Evolutionary conservation across 768 basidiomycete species (phyloP), one percentile per base, ranked within the genome.

Genomic region (Trametes punicea): DNA sequence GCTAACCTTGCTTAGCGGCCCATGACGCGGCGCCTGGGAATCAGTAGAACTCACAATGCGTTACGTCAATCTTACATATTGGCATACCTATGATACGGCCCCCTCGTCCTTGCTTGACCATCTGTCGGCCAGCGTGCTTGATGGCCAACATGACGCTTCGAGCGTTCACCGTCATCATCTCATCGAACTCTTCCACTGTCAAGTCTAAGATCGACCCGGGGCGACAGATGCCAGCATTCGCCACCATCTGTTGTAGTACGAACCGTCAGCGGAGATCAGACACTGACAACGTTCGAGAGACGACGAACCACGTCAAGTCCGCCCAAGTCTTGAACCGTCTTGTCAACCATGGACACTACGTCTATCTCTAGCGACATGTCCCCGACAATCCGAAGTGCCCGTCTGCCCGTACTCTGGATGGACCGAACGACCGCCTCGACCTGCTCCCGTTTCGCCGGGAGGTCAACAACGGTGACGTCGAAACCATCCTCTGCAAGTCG

Each of bases 301-400:
- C 2, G 26, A 61, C 79, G 52, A 46, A 81, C 81, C 15, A 79
- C 76, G 58, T 81, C 77, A 10, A 83, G 55, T 1, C 73, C 62
- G 1, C 79, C 81, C 5, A 81, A 65, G 2, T 60, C 57, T 1
- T 66, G 41, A 0, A 65, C 62, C 4, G 64, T 61, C 2, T 42
- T 41, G 1, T 67, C 65, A 2, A 83, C 64, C 71, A 82, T 70
- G 5, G 16, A 52, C 40, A 73, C 65, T 2, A 82, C 78, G 6
- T 78, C 71, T 0, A 51, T 59, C 48, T 81, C 80, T 2, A 63
- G 38, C 8, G 70, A 64, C 2, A 82, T 75, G 55, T 83, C 79
- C 2, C 66, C 77, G 4, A 68, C 30, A 2, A 73, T 61, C 18
- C 63, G 29, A 3, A 64, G 31, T 5, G 70, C 55, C 51, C 57